Conservation (phyloP, 2,329 filamentous ascomycete species). For the Talaromyces islandicus region DNA sequence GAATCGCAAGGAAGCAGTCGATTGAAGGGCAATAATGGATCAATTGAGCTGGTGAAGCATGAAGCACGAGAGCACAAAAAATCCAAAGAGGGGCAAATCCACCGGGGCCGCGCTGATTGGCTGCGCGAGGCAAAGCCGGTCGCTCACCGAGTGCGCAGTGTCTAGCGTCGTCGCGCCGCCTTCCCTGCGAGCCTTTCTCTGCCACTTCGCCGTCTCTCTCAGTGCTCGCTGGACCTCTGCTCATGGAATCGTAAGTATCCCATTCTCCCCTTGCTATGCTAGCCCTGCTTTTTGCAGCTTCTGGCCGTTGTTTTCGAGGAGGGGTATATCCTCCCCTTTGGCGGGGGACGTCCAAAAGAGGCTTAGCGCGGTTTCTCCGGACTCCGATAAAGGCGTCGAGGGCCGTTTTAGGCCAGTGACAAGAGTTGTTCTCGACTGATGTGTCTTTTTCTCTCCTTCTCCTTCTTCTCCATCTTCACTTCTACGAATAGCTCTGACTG, state of each 20-base stretch:
- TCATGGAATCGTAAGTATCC: neutral
- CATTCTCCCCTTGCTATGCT: neutral
- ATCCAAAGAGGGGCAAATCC: slow-evolving; percentile 5
- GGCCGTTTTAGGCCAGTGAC: slow-evolving; percentile 4
- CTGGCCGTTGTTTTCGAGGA: neutral
- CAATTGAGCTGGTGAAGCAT: neutral
- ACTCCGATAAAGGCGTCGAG: slow-evolving; percentile 11
- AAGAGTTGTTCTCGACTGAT: neutral
- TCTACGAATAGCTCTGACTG: neutral
- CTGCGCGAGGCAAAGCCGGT: neutral
- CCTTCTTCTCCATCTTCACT: neutral
- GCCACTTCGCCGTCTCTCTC: neutral
- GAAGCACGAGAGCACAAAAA: neutral
- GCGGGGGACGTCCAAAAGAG: slow-evolving; percentile 7
- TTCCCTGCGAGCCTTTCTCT: neutral
- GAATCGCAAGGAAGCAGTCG: neutral
- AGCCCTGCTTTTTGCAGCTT: neutral
- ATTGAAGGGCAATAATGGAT: neutral
- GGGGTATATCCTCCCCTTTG: neutral
- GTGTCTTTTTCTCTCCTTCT: neutral
- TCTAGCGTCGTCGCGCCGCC: neutral
- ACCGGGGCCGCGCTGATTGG: slow-evolving; percentile 3
- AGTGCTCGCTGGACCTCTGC: neutral
- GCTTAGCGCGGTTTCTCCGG: slow-evolving; percentile 10
- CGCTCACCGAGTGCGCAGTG: slow-evolving; percentile 10